Evolutionary conservation across 768 basidiomycete species (phyloP).

Genomic region (Lentinula lateritia): DNA sequence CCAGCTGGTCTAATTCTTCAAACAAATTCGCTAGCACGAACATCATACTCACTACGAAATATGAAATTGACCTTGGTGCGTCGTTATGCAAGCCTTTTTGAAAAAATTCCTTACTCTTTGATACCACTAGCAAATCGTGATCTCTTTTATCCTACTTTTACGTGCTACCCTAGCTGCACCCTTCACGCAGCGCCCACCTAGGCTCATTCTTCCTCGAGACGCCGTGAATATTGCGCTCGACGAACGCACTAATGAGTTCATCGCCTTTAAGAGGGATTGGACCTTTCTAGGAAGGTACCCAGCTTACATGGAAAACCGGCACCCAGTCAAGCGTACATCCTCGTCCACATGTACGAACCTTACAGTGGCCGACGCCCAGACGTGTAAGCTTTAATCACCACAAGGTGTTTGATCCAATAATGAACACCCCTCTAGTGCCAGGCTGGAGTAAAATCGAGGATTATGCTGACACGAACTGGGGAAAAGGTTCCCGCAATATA

Average conservation of each 20-base stretch:
- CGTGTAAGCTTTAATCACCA: background rate
- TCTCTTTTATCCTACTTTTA: background rate
- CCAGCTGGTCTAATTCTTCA: background rate
- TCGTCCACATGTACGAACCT: background rate
- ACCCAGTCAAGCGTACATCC: background rate
- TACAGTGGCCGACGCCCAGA: background rate
- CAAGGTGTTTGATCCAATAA: background rate
- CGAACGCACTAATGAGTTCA: background rate
- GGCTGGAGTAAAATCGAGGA: slow-evolving; percentile 7
- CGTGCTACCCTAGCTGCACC: background rate
- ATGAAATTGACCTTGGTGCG: background rate
- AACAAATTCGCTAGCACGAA: background rate
- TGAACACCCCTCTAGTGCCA: background rate
- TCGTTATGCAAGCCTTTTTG: background rate
- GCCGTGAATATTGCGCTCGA: slow-evolving; percentile 4
- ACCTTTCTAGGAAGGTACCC: slow-evolving; percentile 1
- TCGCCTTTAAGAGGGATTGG: slow-evolving; percentile 4
- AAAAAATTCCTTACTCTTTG: background rate
- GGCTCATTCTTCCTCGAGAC: slow-evolving; percentile 1
- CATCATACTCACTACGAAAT: background rate
- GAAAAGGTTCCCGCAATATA: slow-evolving; percentile 9
- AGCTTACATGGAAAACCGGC: background rate
- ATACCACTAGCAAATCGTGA: background rate
- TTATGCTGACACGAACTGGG: slow-evolving; percentile 11
- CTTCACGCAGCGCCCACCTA: background rate